Percentiles rank a stretch among this genome's conserved stretches.
Evolutionary conservation across 257 asterid species (phyloP).

Genomic region (Salvia rosmarinus): DNA sequence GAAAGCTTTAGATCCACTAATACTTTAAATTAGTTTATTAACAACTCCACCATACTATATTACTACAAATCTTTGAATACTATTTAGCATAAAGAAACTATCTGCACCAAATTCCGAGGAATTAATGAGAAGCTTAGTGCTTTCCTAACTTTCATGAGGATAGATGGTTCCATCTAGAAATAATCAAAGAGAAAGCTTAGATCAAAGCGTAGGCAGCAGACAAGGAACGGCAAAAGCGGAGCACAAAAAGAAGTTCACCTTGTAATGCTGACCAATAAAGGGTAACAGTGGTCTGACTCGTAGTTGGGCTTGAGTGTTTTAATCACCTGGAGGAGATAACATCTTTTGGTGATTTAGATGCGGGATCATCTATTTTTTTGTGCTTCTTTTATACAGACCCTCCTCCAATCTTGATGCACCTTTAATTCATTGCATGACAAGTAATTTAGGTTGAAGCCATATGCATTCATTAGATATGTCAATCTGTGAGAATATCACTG

Average conservation of each 20-base stretch:
- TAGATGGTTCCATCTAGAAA: slow-evolving; percentile 18
- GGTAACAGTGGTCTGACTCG: slow-evolving; percentile 87
- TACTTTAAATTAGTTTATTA: slow-evolving; percentile 7
- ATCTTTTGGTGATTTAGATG: no score
- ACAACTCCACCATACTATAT: slow-evolving; percentile 11
- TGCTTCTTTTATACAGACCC: no score
- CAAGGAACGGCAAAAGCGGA: slow-evolving; percentile 18
- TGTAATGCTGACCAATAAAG: slow-evolving; percentile 66
- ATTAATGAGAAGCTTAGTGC: not conserved
- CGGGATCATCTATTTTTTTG: no score
- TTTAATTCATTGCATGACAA: no score
- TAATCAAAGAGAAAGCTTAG: not conserved
- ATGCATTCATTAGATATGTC: no score
- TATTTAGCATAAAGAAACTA: slow-evolving; percentile 16
- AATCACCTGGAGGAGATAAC: no score
- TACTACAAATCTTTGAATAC: not conserved
- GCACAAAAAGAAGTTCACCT: slow-evolving; percentile 33
- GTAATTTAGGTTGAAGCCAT: no score
- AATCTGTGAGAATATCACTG: no score
- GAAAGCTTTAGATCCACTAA: slow-evolving; percentile 17
- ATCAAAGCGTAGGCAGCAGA: not conserved
- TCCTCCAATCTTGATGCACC: no score
- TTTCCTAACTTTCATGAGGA: slow-evolving; percentile 24
- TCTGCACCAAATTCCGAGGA: not conserved
- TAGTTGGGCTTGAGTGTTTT: no score